Evolutionary conservation across 768 basidiomycete species (phyloP).

Genomic region (Xanthoconium stramineum): DNA sequence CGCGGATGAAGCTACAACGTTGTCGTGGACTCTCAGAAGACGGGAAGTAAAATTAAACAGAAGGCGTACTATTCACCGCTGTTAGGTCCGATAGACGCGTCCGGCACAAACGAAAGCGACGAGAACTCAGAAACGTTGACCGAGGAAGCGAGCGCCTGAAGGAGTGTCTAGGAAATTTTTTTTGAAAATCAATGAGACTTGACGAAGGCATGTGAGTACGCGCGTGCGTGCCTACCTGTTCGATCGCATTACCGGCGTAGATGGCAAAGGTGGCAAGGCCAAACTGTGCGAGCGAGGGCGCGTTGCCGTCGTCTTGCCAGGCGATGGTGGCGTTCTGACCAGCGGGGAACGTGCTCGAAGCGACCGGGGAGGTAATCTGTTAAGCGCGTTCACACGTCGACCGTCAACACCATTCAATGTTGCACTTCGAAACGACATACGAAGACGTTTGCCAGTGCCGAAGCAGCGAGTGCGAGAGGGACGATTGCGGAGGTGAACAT

Average conservation of each 20-base stretch:
- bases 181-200: not conserved
- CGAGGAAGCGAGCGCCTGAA: conserved; percentile 49
- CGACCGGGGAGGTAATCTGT: conserved; percentile 59
- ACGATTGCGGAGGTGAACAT: conserved; percentile 54
- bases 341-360: conserved; percentile 42
- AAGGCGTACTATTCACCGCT: conserved; percentile 50
- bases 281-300: conserved; percentile 50
- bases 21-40: not conserved
- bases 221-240: conserved; percentile 46
- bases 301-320: conserved; percentile 56
- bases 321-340: conserved; percentile 47
- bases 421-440: conserved; percentile 36
- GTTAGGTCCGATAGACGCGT: conserved; percentile 53
- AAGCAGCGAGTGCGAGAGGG: conserved; percentile 49
- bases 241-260: conserved; percentile 56
- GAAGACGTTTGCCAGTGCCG: conserved; percentile 54
- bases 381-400: not conserved
- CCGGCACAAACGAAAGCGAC: conserved; percentile 50
- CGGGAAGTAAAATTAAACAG: no score
- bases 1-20: conserved; percentile 66
- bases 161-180: conserved; percentile 48
- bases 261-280: conserved; percentile 53
- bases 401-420: not conserved
- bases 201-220: not conserved
- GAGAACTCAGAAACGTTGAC: conserved; percentile 51